Conservation (phyloP, 1,284 basidiomycete species). For the Leccinum solheimii region DNA sequence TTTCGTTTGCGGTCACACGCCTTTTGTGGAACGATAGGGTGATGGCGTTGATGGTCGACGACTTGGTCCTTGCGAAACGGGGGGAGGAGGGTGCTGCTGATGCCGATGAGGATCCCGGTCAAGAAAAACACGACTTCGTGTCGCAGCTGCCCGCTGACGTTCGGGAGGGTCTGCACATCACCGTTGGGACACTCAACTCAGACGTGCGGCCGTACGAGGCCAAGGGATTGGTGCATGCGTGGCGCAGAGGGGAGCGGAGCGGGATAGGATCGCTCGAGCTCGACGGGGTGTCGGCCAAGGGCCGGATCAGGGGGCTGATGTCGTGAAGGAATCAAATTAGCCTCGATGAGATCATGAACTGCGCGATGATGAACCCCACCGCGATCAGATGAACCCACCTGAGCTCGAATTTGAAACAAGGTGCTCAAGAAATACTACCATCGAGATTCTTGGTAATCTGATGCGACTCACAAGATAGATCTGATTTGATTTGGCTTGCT, state of each 20-base stretch:
- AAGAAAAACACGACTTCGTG: slow-evolving; percentile 51
- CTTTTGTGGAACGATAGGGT: slow-evolving; percentile 79
- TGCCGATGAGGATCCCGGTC: slow-evolving; percentile 22
- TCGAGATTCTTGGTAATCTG: no score
- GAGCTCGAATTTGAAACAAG: no score
- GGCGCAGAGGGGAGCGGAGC: slow-evolving; percentile 43
- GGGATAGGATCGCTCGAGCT: slow-evolving; percentile 39
- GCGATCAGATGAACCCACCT: not conserved
- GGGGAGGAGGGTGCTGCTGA: not conserved
- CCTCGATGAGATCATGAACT: not conserved
- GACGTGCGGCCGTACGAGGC: slow-evolving; percentile 73
- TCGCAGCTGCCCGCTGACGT: slow-evolving; percentile 49
- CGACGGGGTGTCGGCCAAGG: slow-evolving; percentile 38
- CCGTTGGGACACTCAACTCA: slow-evolving; percentile 72
- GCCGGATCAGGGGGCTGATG: slow-evolving; percentile 42
- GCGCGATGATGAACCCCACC: not conserved
- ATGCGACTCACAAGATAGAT: no score
- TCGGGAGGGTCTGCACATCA: slow-evolving; percentile 73
- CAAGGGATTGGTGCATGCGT: slow-evolving; percentile 58
- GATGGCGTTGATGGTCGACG: slow-evolving; percentile 74
- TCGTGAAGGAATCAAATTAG: slow-evolving; percentile 10
- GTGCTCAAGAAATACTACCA: no score
- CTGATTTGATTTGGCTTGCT: no score
- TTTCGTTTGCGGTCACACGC: slow-evolving; percentile 61
- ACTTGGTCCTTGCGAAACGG: slow-evolving; percentile 43